These are phyloP conservation scores for Monilinia polystroma DNA, from an alignment of 2,329 filamentous ascomycete species.

Conservation along the genomic window DNA sequence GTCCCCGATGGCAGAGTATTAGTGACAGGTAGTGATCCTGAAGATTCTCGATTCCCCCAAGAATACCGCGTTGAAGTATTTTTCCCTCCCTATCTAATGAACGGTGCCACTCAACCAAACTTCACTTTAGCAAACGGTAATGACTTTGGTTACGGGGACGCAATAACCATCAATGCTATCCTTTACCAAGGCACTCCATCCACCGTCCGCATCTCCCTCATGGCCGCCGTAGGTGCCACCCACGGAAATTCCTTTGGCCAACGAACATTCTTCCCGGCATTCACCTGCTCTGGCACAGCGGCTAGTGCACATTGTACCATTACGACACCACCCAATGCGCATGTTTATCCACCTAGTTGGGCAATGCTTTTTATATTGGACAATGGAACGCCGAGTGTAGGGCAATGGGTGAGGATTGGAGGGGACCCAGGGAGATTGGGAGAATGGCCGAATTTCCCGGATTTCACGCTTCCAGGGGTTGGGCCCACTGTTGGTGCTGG, in stretches of 20 bases:
- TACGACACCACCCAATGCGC: constrained; percentile 54
- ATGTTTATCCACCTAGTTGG: constrained; percentile 61
- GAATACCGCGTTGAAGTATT: constrained; percentile 67
- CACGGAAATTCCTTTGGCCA: constrained; percentile 20
- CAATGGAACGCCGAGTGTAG: constrained; percentile 58
- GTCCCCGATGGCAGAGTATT: constrained; percentile 63
- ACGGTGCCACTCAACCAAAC: constrained; percentile 50
- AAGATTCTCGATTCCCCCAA: constrained; percentile 25
- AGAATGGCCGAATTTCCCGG: constrained; percentile 56
- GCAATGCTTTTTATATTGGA: constrained; percentile 64
- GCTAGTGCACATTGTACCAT: not conserved
- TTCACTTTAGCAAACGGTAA: constrained; percentile 48
- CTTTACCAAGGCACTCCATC: constrained; percentile 9
- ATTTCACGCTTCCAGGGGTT: constrained; percentile 38
- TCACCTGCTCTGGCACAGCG: constrained; percentile 12
- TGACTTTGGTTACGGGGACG: constrained; percentile 18
- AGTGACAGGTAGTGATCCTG: constrained; percentile 52
- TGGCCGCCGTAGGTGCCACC: constrained; percentile 18
- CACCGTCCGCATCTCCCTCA: constrained; percentile 13
- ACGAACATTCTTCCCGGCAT: constrained; percentile 11
- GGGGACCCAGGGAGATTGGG: constrained; percentile 60
- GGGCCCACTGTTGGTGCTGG: constrained; percentile 16
- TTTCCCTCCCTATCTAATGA: constrained; percentile 58
- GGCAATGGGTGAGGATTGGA: constrained; percentile 64
- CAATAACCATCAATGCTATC: not conserved